Evolutionary conservation across 257 asterid genomes (phyloP).

Genomic region (Rubia yunnanensis): DNA sequence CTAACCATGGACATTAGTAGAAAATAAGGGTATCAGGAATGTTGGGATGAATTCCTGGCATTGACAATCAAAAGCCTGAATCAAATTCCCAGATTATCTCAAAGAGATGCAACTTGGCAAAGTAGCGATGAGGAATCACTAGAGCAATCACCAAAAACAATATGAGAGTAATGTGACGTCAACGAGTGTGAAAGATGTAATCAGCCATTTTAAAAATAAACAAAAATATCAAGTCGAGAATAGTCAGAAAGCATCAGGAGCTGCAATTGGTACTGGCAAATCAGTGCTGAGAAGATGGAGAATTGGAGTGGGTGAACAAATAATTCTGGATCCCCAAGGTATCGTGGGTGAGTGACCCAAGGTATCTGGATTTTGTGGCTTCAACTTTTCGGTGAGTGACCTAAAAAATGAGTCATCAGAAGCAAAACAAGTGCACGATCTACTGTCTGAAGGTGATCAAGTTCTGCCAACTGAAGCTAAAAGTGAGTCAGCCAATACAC

Average conservation of each 20-base stretch:
- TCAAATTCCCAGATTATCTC: slow-evolving; percentile 47
- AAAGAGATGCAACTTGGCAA: slow-evolving; percentile 36
- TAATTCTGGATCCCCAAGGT: slow-evolving; percentile 29
- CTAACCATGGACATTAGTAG: too few relatives aligned
- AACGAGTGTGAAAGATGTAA: slow-evolving; percentile 94
- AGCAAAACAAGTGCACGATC: slow-evolving; percentile 24
- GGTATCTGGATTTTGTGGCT: slow-evolving; percentile 25
- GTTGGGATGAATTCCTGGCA: too few relatives aligned
- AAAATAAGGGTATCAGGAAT: too few relatives aligned
- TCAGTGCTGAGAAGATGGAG: slow-evolving; percentile 97
- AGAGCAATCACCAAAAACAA: slow-evolving; percentile 45
- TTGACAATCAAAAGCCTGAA: slow-evolving; percentile 75
- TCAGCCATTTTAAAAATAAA: slow-evolving; percentile 83
- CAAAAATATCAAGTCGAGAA: slow-evolving; percentile 63
- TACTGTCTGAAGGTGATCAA: slow-evolving; percentile 19
- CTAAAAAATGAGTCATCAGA: slow-evolving; percentile 21
- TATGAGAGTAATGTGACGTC: slow-evolving; percentile 45
- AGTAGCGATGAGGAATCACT: slow-evolving; percentile 57
- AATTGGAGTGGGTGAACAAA: slow-evolving; percentile 54
- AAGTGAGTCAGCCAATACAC: too few relatives aligned
- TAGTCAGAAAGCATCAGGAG: slow-evolving; percentile 45
- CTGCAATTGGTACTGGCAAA: slow-evolving; percentile 53
- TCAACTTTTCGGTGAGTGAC: slow-evolving; percentile 28
- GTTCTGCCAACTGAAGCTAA: slow-evolving; percentile 29
- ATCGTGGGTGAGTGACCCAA: slow-evolving; percentile 28